These are phyloP conservation scores for Eimeria praecox DNA, from an alignment of 169 alveolate species.

Conservation along the genomic window DNA sequence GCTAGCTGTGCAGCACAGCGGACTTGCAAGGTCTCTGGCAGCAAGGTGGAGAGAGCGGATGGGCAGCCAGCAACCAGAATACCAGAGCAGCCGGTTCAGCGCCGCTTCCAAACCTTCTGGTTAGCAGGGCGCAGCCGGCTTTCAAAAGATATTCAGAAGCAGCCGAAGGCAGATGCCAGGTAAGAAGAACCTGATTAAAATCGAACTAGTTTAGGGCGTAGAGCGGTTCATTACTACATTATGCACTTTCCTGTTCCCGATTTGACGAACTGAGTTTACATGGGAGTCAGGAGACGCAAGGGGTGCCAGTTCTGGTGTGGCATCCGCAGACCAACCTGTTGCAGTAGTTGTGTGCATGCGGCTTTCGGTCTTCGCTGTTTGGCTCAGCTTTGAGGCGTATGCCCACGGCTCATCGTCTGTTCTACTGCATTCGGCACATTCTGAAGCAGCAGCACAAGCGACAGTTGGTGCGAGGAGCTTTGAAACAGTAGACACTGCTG, in stretches of 20 bases:
- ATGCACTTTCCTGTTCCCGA: not conserved
- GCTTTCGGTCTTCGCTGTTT: not conserved
- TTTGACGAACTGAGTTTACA: not conserved
- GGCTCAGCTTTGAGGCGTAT: conserved; percentile 55
- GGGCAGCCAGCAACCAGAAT: not conserved
- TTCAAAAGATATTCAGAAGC: not conserved
- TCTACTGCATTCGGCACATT: not conserved
- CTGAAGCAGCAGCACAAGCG: not conserved
- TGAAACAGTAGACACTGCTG: not conserved
- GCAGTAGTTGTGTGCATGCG: not conserved
- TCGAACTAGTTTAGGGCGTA: not conserved
- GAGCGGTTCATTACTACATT: not conserved
- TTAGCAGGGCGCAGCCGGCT: conserved; percentile 17
- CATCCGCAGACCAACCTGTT: not conserved
- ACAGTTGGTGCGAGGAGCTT: not conserved
- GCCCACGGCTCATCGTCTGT: conserved; percentile 31
- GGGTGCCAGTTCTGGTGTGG: not conserved
- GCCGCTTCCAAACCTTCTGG: conserved; percentile 36
- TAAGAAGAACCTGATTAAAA: not conserved
- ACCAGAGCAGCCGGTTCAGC: not conserved
- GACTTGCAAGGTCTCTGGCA: conserved; percentile 13
- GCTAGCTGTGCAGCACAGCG: not conserved
- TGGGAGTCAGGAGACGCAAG: not conserved
- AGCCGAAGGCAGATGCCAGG: not conserved
- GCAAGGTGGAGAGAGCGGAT: not conserved